phyloP scores from a whole-genome alignment of 352 stramenopile species.

The Globisporangium megalacanthum region DNA sequence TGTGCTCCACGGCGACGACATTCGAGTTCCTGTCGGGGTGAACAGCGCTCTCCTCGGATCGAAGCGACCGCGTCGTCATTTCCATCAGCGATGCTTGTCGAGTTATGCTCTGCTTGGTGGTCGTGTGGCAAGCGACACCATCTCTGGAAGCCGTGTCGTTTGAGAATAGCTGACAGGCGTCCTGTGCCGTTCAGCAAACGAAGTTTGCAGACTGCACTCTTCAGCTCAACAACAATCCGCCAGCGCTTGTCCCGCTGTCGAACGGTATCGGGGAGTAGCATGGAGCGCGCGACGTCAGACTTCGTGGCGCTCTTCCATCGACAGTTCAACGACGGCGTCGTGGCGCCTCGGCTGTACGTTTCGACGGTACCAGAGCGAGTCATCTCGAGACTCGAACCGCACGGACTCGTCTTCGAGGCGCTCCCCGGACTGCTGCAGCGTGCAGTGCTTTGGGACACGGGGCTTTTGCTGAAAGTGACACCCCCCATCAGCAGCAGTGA shows the following conservation, averaged over 20 bases:
- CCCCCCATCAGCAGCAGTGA: neutral
- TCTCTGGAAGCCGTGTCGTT: no score
- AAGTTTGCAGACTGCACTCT: no score
- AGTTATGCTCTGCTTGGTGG: no score
- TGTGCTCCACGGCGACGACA: neutral
- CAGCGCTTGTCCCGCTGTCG: neutral
- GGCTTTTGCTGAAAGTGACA: constrained; percentile 3
- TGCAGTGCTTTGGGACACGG: constrained; percentile 20
- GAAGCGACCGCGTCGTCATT: no score
- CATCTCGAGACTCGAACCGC: neutral
- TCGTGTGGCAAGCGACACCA: no score
- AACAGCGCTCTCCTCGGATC: no score
- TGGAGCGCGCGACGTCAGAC: neutral
- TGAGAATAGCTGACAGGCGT: no score
- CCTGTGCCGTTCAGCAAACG: no score
- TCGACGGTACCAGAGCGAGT: neutral
- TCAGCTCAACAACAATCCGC: neutral
- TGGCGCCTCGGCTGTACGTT: neutral
- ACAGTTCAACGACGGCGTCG: constrained; percentile 3
- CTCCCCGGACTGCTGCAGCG: constrained; percentile 19
- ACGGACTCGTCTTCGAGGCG: constrained; percentile 8
- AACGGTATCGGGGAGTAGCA: neutral
- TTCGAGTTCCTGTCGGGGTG: neutral
- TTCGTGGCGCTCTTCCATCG: constrained; percentile 10
- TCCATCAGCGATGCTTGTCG: no score